Evolutionary conservation across 768 basidiomycete species (phyloP).

Genomic region (Cyclocybe cylindracea): DNA sequence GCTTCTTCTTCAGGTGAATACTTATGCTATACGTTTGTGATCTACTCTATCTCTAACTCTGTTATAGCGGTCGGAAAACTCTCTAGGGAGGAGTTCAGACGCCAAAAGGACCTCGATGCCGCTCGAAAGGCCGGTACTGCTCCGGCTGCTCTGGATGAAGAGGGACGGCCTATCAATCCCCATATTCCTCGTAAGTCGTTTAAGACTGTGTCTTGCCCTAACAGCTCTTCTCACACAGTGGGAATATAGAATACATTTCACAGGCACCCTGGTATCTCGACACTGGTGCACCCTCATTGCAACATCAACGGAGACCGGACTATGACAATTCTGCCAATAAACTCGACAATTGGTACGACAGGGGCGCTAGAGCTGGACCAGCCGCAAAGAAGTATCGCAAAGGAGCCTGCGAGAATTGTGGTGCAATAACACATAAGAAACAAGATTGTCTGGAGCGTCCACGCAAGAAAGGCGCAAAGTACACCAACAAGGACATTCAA

Average conservation of each 20-base stretch:
- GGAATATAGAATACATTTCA: slow-evolving; percentile 85
- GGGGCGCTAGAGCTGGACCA: slow-evolving; percentile 81
- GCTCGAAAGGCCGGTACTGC: slow-evolving; percentile 99
- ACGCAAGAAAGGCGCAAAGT: slow-evolving; percentile 94
- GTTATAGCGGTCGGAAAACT: slow-evolving; percentile 71
- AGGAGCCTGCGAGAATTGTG: slow-evolving; percentile 99
- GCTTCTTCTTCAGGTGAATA: slow-evolving; percentile 43
- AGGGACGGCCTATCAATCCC: slow-evolving; percentile 95
- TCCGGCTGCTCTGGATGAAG: slow-evolving; percentile 92
- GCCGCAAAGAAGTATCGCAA: slow-evolving; percentile 97
- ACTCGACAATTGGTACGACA: slow-evolving; percentile 90
- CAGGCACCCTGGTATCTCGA: slow-evolving; percentile 99
- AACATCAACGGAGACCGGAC: slow-evolving; percentile 87
- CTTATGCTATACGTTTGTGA: background rate
- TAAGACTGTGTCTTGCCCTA: background rate
- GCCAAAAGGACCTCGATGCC: slow-evolving; percentile 96
- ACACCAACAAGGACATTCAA: slow-evolving; percentile 84
- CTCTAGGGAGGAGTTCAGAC: slow-evolving; percentile 91
- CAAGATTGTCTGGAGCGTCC: slow-evolving; percentile 96
- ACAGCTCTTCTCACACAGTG: slow-evolving; percentile 5
- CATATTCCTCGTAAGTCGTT: slow-evolving; percentile 89
- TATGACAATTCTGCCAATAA: slow-evolving; percentile 60
- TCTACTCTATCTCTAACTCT: slow-evolving; percentile 3
- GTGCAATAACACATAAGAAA: slow-evolving; percentile 91
- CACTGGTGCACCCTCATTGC: slow-evolving; percentile 89